phyloP scores from a whole-genome alignment of 2,329 filamentous ascomycete genomes.

The Bipolaris oryzae region DNA sequence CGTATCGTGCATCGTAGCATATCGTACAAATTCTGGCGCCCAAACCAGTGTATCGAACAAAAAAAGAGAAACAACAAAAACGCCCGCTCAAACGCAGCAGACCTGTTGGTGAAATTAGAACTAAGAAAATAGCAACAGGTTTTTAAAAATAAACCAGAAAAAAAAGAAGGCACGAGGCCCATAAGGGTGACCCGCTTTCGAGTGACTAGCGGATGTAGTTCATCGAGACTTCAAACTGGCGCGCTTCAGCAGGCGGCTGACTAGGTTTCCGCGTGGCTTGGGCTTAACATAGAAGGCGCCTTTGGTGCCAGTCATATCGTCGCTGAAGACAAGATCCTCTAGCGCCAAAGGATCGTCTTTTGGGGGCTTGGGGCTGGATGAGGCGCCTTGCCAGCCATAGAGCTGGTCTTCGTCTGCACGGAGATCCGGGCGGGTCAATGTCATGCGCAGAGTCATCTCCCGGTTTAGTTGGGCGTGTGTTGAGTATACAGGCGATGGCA shows the following conservation, averaged over 20 bases:
- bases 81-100: slow-evolving; percentile 15
- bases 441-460: slow-evolving; percentile 97
- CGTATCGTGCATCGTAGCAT: slow-evolving; percentile 15
- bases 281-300: slow-evolving; percentile 55
- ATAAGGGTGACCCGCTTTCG: background rate
- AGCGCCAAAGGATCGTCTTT: slow-evolving; percentile 62
- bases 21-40: slow-evolving; percentile 10
- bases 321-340: slow-evolving; percentile 57
- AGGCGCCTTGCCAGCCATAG: slow-evolving; percentile 67
- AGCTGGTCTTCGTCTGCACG: slow-evolving; percentile 74
- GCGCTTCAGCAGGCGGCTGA: slow-evolving; percentile 46
- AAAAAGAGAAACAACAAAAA: slow-evolving; percentile 1
- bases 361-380: slow-evolving; percentile 20
- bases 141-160: background rate
- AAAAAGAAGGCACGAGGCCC: background rate
- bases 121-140: background rate
- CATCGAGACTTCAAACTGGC: slow-evolving; percentile 42
- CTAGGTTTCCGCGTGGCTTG: slow-evolving; percentile 41
- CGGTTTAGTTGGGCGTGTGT: slow-evolving; percentile 56
- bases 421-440: slow-evolving; percentile 85
- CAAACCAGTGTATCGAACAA: background rate
- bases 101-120: slow-evolving; percentile 8
- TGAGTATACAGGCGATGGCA: slow-evolving; percentile 31
- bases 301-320: slow-evolving; percentile 54
- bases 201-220: background rate